Conservation (phyloP, 768 basidiomycete genomes). For the Leccinum truebloodii region DNA sequence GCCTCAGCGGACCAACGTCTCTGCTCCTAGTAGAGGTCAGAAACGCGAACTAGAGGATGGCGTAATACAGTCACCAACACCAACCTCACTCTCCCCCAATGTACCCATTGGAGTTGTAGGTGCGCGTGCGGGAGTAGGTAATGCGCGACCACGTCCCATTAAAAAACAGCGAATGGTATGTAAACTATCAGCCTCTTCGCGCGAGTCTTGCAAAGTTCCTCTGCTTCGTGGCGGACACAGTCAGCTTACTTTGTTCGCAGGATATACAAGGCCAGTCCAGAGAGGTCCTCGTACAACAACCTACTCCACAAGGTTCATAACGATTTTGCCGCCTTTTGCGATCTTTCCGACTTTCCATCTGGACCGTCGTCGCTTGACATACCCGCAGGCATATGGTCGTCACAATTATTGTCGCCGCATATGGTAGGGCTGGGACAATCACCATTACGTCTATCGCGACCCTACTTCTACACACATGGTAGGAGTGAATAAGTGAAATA, state of each 20-base stretch:
- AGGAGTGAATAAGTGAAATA: slow-evolving; percentile 16
- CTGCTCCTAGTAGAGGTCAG: slow-evolving; percentile 30
- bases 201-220: neutral
- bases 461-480: slow-evolving; percentile 12
- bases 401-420: slow-evolving; percentile 7
- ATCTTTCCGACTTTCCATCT: slow-evolving; percentile 7
- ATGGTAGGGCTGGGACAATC: slow-evolving; percentile 5
- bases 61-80: slow-evolving; percentile 22
- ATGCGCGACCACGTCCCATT: slow-evolving; percentile 62
- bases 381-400: slow-evolving; percentile 9
- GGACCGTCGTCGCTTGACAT: slow-evolving; percentile 10
- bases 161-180: slow-evolving; percentile 79
- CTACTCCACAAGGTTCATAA: slow-evolving; percentile 70
- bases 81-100: slow-evolving; percentile 25
- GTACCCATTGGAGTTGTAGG: slow-evolving; percentile 38
- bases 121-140: slow-evolving; percentile 59
- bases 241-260: slow-evolving; percentile 35
- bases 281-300: slow-evolving; percentile 66
- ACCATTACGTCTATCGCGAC: slow-evolving; percentile 5
- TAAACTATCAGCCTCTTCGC: neutral
- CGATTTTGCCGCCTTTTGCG: slow-evolving; percentile 3
- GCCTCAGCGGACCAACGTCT: slow-evolving; percentile 23
- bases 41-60: slow-evolving; percentile 36
- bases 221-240: neutral
- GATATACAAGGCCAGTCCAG: slow-evolving; percentile 65